These are phyloP conservation scores for Linnemannia zychae DNA, from an alignment of 192 early-diverging fungal species.

Conservation along the genomic window DNA sequence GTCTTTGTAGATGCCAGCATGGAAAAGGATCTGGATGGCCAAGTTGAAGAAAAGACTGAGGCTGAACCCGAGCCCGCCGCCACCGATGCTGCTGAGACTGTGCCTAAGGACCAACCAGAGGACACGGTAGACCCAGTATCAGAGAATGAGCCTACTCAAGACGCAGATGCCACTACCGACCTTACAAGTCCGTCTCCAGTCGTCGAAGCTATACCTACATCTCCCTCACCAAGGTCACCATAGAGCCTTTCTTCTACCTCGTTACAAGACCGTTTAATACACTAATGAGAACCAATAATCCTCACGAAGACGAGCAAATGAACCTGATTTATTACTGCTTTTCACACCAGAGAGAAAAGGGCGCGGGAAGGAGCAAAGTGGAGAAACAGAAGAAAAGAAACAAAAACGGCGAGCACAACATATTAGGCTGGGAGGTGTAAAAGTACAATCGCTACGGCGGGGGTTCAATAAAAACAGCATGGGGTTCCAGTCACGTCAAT, in stretches of 20 bases:
- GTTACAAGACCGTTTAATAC: neutral
- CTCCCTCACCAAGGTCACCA: neutral
- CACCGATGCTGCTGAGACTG: neutral
- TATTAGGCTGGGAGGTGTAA: neutral
- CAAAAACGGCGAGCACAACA: neutral
- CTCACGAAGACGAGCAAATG: neutral
- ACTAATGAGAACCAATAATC: neutral
- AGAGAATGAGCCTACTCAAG: neutral
- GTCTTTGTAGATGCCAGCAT: slow-evolving; percentile 13
- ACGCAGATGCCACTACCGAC: neutral
- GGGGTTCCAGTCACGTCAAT: neutral
- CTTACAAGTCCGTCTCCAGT: neutral
- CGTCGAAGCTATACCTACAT: neutral
- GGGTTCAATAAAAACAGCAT: neutral
- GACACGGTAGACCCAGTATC: neutral
- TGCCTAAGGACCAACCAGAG: neutral
- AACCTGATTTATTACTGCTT: neutral
- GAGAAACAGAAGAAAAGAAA: neutral
- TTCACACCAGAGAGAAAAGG: neutral
- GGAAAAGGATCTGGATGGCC: slow-evolving; percentile 7
- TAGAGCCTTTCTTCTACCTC: neutral
- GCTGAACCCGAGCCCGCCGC: neutral
- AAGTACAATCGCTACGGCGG: neutral
- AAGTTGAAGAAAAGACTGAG: neutral
- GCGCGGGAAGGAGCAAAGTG: neutral